Base-by-base conservation (phyloP, 1,139 yeast genomes). In the Spathaspora jeffriesii region DNA sequence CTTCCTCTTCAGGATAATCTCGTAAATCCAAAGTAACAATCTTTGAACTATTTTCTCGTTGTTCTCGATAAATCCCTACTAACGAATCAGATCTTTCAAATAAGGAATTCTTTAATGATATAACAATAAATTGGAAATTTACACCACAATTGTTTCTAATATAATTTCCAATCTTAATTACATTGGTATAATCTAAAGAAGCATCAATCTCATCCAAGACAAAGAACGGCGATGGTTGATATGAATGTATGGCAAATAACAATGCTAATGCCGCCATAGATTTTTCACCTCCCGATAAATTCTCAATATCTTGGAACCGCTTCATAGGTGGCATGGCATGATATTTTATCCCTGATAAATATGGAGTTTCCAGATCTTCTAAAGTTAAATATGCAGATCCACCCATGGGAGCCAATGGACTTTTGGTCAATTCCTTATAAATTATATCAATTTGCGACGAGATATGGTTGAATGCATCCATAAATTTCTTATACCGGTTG, bases 241-340 rank as follows among this genome's bases (percentile, higher is more conserved):
- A 88, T 0, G 96, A 85, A 63, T 93, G 97, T 45, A 92, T 82
- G 2, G 99, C 95, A 71, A 93, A 93, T 43, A 93, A 67, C 52
- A 93, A 72, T 0, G 98, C 97, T 54, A 93, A 73, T 0, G 99
- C 99, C 1, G 99, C 99, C 67, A 93, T 87, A 1, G 98, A 89
- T 64, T 92, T 91, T 62, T 93, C 99, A 44, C 99, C 99, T 45
- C 99, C 99, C 0, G 97, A 90, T 13, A 93, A 73, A 51, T 88
- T 80, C 50, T 90, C 96, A 91, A 93, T 92, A 56, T 90, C 97
- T 59, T 95, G 79, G 64, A 91, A 93, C 55, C 97, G 76, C 60
- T 93, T 95, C 82, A 88, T 79, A 10, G 99, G 99, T 1, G 99
- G 98, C 87, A 92, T 92, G 1, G 97, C 97, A 63, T 91, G 96